Evolutionary conservation across 75 land plant genomes (phyloP), one percentile per base, ranked within the genome.

Genomic region (Pinus albicaulis): DNA sequence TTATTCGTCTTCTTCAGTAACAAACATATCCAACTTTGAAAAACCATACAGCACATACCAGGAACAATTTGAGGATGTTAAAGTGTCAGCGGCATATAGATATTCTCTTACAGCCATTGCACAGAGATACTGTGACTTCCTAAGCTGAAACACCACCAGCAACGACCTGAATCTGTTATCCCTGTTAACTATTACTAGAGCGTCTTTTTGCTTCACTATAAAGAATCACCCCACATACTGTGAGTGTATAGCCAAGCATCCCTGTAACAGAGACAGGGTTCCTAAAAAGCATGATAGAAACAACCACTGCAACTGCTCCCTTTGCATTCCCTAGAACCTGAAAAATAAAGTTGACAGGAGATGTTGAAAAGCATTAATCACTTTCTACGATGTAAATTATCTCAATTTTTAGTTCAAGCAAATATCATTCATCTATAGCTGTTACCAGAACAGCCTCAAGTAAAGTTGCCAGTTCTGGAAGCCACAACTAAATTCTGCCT

Each of bases 281-380:
- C 56, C 80, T 72, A 57, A 84, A 84, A 5, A 84, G 66, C 44
- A 84, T 56, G 60, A 84, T 82, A 11, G 86, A 84, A 52, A 84
- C 80, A 41, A 84, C 86, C 17, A 82, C 86, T 17, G 86, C 86
- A 14, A 84, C 85, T 4, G 86, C 86, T 25, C 85, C 86, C 61
- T 84, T 84, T 28, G 86, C 86, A 59, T 84, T 84, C 31, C 86
- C 86, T 7, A 84, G 59, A 72, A 84, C 86, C 81, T 80, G 71
- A 17, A 77, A 77, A 44, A 20, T 14, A 36, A 73, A 23, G 20
- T 24, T 25, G 5, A 73, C 19, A 23, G 28, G 3, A 73, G 58
- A 56, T 55, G 31, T 73, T 73, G 23, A 8, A 68, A 10, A 38
- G 71, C 20, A 68, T 38, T 3, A n/a, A 41, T 68, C 4, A 68